Evolutionary conservation across 371 early-diverging fungal species (phyloP), one percentile per base, ranked within the genome.

Genomic region (Thermomucor indicae-seudaticae): DNA sequence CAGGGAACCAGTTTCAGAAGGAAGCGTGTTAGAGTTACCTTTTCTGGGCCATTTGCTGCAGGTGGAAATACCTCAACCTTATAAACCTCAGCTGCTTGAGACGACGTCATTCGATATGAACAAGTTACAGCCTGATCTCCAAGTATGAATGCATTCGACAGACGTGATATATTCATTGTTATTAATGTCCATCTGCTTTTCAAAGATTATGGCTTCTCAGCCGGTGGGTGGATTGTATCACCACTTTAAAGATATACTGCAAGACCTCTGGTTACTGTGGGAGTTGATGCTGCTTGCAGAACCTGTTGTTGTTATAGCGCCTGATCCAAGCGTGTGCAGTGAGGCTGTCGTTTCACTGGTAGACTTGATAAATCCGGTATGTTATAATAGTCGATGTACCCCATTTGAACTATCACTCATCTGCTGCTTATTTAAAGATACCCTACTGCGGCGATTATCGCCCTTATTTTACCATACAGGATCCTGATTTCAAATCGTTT

Each of bases 401-500:
- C 6, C 31, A 24, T 1, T 31, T 16, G 28, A 40, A 41, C 17
- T n/a, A 29, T 31, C 14, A 17, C 16, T 19, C 17, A n/a, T 3
- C 47, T 46, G 23, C 30, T 22, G 5, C 20, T 30, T 14, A 6
- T 24, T 39, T 12, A 5, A 24, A 87, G 84, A 90, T 94, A 40
- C 89, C 89, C 17, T 96, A 92, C 64, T 95, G 95, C 50, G 97
- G 96, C 20, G 96, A 96, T 65, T 95, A 83, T 58, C 83, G 97
- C 20, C 97, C 97, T 22, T 98, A 95, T 55, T 91, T 96, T 52
- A 98, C 98, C 0, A 91, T 98, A 41, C 96, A 95, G 62, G 97
- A 96, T 62, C 72, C 91, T 0, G 98, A 98, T 60, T 89, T 94
- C 53, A 84, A 85, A 52, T 65, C 76, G 14, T 79, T 88, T 54